Evolutionary conservation across 164 flowering plant species (phyloP).

Genomic region (Euptelea pleiosperma): DNA sequence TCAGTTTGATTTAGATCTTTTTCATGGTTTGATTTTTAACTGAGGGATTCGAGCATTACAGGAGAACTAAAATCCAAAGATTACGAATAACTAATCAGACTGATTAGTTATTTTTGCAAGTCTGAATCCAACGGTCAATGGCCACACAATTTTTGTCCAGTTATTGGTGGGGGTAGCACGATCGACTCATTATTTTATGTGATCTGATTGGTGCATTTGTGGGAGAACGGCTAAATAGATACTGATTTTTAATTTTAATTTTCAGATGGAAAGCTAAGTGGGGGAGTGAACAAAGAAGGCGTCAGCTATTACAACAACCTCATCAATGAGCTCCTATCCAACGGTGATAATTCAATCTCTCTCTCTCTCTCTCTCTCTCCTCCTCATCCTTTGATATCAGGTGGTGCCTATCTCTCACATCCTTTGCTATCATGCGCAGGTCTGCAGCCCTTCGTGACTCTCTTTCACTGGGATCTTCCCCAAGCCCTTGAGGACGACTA

Average conservation of each 20-base stretch:
- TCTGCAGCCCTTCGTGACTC: conserved; percentile 51
- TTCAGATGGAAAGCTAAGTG: conserved; percentile 48
- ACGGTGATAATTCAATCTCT: conserved; percentile 26
- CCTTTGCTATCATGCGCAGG: conserved; percentile 25
- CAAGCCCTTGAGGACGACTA: conserved; percentile 56
- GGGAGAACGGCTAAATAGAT: too few relatives aligned
- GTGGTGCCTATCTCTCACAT: not conserved
- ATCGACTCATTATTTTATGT: too few relatives aligned
- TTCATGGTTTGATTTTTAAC: too few relatives aligned
- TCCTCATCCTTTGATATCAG: not conserved
- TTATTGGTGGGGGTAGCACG: too few relatives aligned
- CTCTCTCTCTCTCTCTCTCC: conserved; percentile 5
- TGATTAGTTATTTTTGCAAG: too few relatives aligned
- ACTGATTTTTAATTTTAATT: not conserved
- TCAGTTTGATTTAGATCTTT: too few relatives aligned
- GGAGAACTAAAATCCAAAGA: too few relatives aligned
- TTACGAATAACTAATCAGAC: too few relatives aligned
- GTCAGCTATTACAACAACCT: conserved; percentile 58
- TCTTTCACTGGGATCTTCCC: conserved; percentile 71
- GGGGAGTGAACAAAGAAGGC: conserved; percentile 53
- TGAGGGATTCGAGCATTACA: too few relatives aligned
- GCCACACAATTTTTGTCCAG: too few relatives aligned
- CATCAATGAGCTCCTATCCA: conserved; percentile 47
- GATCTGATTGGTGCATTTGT: too few relatives aligned
- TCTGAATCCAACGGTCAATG: too few relatives aligned